Base-by-base conservation (phyloP, 495 filamentous ascomycete genomes). In the Penicillium desertorum region DNA sequence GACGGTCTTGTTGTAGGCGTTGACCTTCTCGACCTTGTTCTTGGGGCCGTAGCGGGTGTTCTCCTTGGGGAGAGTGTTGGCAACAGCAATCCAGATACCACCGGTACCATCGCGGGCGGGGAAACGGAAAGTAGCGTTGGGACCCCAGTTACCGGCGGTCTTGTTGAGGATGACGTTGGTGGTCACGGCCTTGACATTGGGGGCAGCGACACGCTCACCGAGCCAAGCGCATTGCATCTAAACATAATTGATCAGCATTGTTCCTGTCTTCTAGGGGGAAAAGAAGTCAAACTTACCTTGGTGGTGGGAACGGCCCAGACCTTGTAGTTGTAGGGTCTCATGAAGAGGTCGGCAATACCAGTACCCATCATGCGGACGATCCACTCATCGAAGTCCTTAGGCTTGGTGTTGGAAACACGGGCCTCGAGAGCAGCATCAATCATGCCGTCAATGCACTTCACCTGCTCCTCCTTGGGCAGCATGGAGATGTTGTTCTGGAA, bases 401-500 rank as follows among this genome's bases (percentile, higher is more conserved):
- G 94, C 80, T 97, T 97, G 49, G 85, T 90, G 78, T 83, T 93
- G 59, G 90, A 75, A 30, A 93, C 90, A 58, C 93, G 90, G 56
- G 81, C 82, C 69, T 92, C 91, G 59, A 99, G 65, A 49, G 93
- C 87, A 45, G 94, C 92, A 76, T 99, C 94, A 59, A 99, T 97
- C 83, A 99, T 87, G 61, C 94, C 92, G 63, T 97, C 91, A 69
- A 99, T 87, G 77, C 92, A 96, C 70, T 83, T 87, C 53, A 96
- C 91, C 75, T 98, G 91, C 66, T 99, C 93, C 50, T 96, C 90
- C 80, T 98, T 95, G 69, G 93, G 90, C 63, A 99, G 76, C 90
- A 97, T 92, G 65, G 93, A 94, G 72, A 99, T 94, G 83, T 98
- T 98, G 86, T 98, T 98, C 81, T 98, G 94, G 86, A 98, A 97